Evolutionary conservation across 345 rosid species (phyloP), one percentile per base, ranked within the genome.

Genomic region (Microcos paniculata): DNA sequence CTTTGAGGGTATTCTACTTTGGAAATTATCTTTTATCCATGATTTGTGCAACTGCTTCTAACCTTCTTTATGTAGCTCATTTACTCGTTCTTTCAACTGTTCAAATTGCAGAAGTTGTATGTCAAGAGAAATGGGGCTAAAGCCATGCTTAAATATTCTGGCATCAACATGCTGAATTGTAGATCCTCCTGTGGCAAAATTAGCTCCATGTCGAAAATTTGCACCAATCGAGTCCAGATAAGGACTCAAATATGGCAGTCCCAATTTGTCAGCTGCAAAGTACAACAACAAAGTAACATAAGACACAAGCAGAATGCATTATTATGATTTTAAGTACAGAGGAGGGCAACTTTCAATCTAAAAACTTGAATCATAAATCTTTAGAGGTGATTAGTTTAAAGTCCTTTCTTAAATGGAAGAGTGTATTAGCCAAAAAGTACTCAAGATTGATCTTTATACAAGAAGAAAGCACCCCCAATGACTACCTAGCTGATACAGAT

Each of bases 171-270:
- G 80, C 73, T 79, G 77, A 76, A 82, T 70, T 24, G 87, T 84
- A 30, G 90, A 84, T 30, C 86, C 86, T 62, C 84, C 87, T 0
- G 83, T 82, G 3, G 84, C 87, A 75, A 82, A 86, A 57, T 80
- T 86, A 19, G 87, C 82, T 15, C 87, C 89, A 59, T 80, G 84
- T 26, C 75, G 76, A 66, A 84, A 86, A 59, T 75, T 86, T 74
- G 82, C 48, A 46, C 82, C 85, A 10, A 84, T 30, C 0, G 89
- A 82, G 28, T 84, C 81, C 55, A 86, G 71, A 69, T 80, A 86
- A 14, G 86, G 85, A 78, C 84, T 75, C 72, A 87, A 70, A 55
- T 77, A 79, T 0, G 88, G 88, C n/a, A 82, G 65, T 51, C 78
- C 78, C 55, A 87, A n/a, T 31, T 61, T 63, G 65, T 84, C 78